Conservation (phyloP, 2,329 filamentous ascomycete species). For the Talaromyces sp. region DNA sequence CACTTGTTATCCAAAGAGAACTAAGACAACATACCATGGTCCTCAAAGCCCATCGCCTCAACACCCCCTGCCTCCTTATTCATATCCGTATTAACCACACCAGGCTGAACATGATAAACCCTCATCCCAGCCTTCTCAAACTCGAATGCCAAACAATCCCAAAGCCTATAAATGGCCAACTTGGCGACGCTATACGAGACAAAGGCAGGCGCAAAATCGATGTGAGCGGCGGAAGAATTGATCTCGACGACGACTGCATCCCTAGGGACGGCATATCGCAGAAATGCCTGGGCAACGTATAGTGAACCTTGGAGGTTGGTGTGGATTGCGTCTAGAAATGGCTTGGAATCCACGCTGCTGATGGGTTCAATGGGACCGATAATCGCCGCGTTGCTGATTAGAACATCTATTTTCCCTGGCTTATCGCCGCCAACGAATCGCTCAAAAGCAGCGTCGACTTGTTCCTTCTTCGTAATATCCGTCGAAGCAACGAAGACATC, state of each 20-base stretch:
- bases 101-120: constrained; percentile 31
- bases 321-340: constrained; percentile 24
- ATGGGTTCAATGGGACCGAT: constrained; percentile 27
- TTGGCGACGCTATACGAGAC: constrained; percentile 27
- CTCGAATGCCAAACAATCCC: constrained; percentile 20
- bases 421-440: constrained; percentile 2
- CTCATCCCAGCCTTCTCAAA: constrained; percentile 24
- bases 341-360: constrained; percentile 24
- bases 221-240: constrained; percentile 31
- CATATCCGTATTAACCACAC: constrained; percentile 24
- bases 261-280: constrained; percentile 27
- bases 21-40: constrained; percentile 17
- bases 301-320: constrained; percentile 3
- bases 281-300: constrained; percentile 21
- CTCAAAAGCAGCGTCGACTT: constrained; percentile 1
- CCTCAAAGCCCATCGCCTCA: constrained; percentile 17
- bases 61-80: constrained; percentile 18
- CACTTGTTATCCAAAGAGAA: background rate
- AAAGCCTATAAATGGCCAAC: constrained; percentile 27
- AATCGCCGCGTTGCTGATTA: constrained; percentile 38
- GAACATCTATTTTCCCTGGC: constrained; percentile 30
- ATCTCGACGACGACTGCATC: constrained; percentile 33
- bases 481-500: constrained; percentile 26
- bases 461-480: constrained; percentile 7
- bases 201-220: constrained; percentile 24